These are phyloP conservation scores for Noccaea caerulescens DNA, from an alignment of 345 rosid species.

Conservation along the genomic window DNA sequence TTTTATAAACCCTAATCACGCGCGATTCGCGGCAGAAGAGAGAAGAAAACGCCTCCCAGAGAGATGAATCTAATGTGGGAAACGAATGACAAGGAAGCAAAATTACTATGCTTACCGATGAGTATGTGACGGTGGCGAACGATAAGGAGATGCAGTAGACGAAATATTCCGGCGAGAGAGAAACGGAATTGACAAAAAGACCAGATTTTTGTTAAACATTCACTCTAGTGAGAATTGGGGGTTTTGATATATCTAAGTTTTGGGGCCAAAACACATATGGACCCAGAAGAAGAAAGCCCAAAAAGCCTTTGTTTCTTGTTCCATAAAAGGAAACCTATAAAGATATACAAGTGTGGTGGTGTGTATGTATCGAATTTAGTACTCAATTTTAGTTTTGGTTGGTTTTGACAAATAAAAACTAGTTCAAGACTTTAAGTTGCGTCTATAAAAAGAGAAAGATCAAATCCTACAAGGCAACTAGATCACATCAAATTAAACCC, in stretches of 20 bases:
- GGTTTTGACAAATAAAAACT: background rate
- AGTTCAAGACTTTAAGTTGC: too few species aligned
- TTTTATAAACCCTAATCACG: conserved; percentile 36
- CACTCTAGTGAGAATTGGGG: conserved; percentile 6
- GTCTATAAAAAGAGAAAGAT: background rate
- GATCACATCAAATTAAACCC: background rate
- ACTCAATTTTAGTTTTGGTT: background rate
- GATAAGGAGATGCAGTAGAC: conserved; percentile 32
- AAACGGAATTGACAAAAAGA: conserved; percentile 28
- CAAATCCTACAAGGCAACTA: background rate
- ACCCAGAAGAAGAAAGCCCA: background rate
- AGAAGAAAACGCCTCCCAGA: background rate
- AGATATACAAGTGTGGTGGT: too few species aligned
- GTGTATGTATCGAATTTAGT: too few species aligned
- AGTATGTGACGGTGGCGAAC: conserved; percentile 30
- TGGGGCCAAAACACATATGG: conserved; percentile 10
- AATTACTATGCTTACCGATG: conserved; percentile 31
- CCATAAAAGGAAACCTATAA: too few species aligned
- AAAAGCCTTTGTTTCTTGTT: background rate
- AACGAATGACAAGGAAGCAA: background rate
- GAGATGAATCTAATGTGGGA: background rate
- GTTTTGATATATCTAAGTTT: conserved; percentile 12
- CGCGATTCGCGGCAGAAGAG: conserved; percentile 3
- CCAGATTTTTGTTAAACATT: conserved; percentile 5
- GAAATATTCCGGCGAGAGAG: conserved; percentile 42